Evolutionary conservation across 1,284 basidiomycete genomes (phyloP).

Genomic region (Somion occarium): DNA sequence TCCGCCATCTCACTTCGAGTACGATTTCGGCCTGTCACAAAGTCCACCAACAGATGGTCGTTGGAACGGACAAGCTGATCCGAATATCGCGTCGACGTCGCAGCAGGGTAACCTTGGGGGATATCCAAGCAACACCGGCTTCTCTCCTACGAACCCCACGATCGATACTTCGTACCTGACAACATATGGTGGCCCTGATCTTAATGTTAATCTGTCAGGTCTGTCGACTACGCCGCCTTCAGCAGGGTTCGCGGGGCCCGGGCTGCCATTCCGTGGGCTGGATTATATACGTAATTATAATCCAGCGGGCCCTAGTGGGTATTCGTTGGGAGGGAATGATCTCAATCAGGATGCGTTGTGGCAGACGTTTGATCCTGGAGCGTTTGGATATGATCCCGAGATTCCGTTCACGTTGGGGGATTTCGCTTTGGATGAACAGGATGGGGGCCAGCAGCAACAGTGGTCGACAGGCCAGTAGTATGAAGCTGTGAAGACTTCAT

Average conservation of each 20-base stretch:
- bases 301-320: conserved; percentile 28
- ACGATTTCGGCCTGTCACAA: conserved; percentile 45
- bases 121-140: conserved; percentile 3
- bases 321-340: conserved; percentile 39
- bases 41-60: conserved; percentile 21
- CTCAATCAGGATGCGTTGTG: conserved; percentile 54
- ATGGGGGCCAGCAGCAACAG: conserved; percentile 1
- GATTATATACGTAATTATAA: conserved; percentile 76
- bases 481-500: neutral
- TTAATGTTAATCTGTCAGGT: conserved; percentile 39
- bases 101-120: conserved; percentile 8
- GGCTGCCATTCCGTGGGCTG: conserved; percentile 73
- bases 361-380: conserved; percentile 68
- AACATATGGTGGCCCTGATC: conserved; percentile 33
- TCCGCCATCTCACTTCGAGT: conserved; percentile 44
- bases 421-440: conserved; percentile 21
- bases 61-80: conserved; percentile 23
- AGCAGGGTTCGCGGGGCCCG: conserved; percentile 58
- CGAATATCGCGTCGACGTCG: conserved; percentile 21
- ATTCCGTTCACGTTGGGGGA: conserved; percentile 57
- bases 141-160: conserved; percentile 33
- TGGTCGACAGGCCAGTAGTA: neutral
- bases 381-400: conserved; percentile 71
- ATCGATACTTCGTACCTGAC: conserved; percentile 44
- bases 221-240: conserved; percentile 54